Evolutionary conservation across 192 early-diverging fungal genomes (phyloP), one percentile per base, ranked within the genome.

Genomic region (Rhizoclosmatium sp.): DNA sequence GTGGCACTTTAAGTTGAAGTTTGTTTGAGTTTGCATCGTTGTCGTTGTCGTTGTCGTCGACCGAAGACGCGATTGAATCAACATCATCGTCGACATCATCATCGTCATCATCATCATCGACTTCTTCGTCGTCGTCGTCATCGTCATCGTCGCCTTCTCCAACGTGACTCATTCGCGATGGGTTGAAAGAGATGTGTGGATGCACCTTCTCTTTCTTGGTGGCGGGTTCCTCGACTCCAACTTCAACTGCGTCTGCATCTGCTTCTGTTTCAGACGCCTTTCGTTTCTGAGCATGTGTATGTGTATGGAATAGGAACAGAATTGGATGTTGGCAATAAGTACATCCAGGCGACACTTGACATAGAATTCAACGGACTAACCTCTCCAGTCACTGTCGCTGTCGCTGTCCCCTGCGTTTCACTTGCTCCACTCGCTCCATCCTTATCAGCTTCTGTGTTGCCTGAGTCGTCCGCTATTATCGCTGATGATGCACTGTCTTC

Each of bases 71-170:
- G 23, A 65, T 5, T 21, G 62, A 65, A 10, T 10, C 10, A 21
- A 65, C 41, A 21, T 41, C 62, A 21, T 65, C 62, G 62, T 65
- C 62, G 62, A 16, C 62, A 21, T 65, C 62, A 5, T 21, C 62
- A 21, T 7, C 62, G 62, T 65, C 62, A 21, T 7, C 62, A 21
- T 41, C 62, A n/a, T 7, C 62, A 21, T 23, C 62, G 62, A 10
- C 41, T 5, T 65, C 62, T 5, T 21, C 23, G 62, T 21, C 62
- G 62, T 7, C 23, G 41, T 65, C 41, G 62, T 5, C 62, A 1
- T 21, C 62, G 62, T 21, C 23, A 21, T 65, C 62, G 62, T 21
- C 62, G 40, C 40, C n/a, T 4, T n/a, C 62, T 4, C 40, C 21
- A n/a, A 58, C 10, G 56, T 58, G 56, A 58, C 56, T 58, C 56